A percentile compares a stretch with the other conserved stretches of the same genome.
These are phyloP conservation scores for Allium cepa DNA, from an alignment of 106 monocot genomes.

Conservation along the genomic window DNA sequence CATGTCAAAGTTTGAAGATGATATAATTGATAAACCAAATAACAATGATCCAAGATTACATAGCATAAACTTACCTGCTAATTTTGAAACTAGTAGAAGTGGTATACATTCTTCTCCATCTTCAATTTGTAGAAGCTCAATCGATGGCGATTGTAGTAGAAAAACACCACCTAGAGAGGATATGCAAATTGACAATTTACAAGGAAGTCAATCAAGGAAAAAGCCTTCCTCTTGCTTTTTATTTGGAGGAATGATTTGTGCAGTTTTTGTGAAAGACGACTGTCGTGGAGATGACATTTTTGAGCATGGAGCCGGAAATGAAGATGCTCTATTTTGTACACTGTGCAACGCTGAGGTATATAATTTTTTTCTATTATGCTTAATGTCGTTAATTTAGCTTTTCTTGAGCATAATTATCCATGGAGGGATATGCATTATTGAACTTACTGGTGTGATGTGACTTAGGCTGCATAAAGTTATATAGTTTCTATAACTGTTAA, in stretches of 20 bases:
- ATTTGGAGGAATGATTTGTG: slow-evolving; percentile 60
- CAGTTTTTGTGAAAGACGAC: slow-evolving; percentile 77
- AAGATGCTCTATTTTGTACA: slow-evolving; percentile 96
- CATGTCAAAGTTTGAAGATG: slow-evolving; percentile 69
- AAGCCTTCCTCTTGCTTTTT: slow-evolving; percentile 26
- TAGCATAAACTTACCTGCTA: slow-evolving; percentile 29
- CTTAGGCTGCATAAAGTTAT: too few species aligned
- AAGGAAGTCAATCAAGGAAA: slow-evolving; percentile 19
- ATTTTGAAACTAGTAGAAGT: slow-evolving; percentile 15
- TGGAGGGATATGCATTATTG: too few species aligned
- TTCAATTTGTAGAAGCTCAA: slow-evolving; percentile 55
- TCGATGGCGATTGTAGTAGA: slow-evolving; percentile 35
- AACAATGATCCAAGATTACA: slow-evolving; percentile 21
- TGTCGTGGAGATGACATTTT: slow-evolving; percentile 61
- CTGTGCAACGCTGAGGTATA: slow-evolving; percentile 97
- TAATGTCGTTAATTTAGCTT: too few species aligned
- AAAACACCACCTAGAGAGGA: slow-evolving; percentile 37
- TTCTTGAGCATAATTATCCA: too few species aligned
- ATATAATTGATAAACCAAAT: slow-evolving; percentile 20
- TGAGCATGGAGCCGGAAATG: slow-evolving; percentile 43
- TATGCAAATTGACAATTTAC: slow-evolving; percentile 12
- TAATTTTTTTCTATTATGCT: neutral
- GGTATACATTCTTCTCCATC: slow-evolving; percentile 40
- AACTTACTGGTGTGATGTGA: too few species aligned
- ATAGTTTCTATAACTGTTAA: neutral